Evolutionary conservation across 345 rosid genomes (phyloP).

Genomic region (Moringa oleifera): DNA sequence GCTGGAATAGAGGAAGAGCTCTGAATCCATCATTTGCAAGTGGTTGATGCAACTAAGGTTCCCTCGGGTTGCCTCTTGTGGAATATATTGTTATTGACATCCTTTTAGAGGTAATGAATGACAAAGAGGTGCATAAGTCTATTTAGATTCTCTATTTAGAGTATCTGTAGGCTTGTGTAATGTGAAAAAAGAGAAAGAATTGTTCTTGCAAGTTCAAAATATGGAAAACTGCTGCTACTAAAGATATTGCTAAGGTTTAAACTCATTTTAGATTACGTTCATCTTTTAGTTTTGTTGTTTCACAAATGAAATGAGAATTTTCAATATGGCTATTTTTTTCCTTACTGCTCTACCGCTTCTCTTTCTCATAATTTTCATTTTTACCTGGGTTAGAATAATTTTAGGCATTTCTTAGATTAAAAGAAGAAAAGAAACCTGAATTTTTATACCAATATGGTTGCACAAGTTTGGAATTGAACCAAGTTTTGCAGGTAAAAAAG

Average conservation of each 20-base stretch:
- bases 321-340: no score
- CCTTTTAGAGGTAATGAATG: constrained; percentile 30
- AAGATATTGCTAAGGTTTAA: no score
- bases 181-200: neutral
- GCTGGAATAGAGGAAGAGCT: constrained; percentile 55
- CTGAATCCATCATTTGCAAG: constrained; percentile 52
- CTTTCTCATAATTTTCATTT: no score
- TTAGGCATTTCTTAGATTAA: no score
- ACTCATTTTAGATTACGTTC: neutral
- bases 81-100: constrained; percentile 47
- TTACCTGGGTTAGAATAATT: no score
- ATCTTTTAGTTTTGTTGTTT: neutral
- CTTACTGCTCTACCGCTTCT: no score
- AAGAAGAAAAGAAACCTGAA: neutral
- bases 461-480: neutral
- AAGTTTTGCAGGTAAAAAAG: constrained; percentile 41
- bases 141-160: no score
- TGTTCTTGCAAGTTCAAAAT: neutral
- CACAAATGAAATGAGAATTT: neutral
- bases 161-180: no score
- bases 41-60: constrained; percentile 61
- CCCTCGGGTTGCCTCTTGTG: constrained; percentile 64
- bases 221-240: neutral
- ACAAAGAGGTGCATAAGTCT: no score
- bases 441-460: neutral